Base-by-base conservation (phyloP, 2,329 filamentous ascomycete species). In the Rutstroemia sydowiana region DNA sequence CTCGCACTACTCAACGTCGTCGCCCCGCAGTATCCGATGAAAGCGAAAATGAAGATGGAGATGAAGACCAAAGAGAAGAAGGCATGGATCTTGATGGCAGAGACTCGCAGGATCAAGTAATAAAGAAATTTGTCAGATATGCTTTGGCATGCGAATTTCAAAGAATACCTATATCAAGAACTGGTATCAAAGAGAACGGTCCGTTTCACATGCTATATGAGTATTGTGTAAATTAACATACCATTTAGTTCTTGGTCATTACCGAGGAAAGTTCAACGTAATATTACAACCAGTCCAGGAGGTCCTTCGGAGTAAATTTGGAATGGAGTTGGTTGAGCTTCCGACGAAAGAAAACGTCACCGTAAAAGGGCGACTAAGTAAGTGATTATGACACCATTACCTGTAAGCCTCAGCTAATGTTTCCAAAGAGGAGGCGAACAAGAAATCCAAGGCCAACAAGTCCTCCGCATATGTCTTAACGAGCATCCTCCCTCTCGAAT, bases 271-370 rank as follows among this genome's bases (percentile, higher is more conserved):
- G 32, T 97, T 96, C 67, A 90, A 82, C 65, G 68, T 71, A 11
- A 81, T 96, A 3, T 96, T 95, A 63, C 78, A 79, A 0, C 73
- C 78, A 37, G 88, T 92, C 39, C 92, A 98, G 67, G 69, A 73
- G 31, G 79, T 87, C 59, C 72, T 98, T 34, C 74, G 76, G 44
- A 71, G 72, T 2, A 77, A 84, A 1, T 97, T 95, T 69, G 93
- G 93, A n/a, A 95, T 97, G 90, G 79, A 91, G 66, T 79, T 98
- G 75, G 76, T 81, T 3, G 91, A 96, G 69, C 74, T 97, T 45
- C 90, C 93, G 0, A 74, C 78, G 1, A 80, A 79, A 63, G 92
- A 96, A 63, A 95, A 90, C 68, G 77, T 87, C 45, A 89, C 89
- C 0, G 70, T 95, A 31, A 82, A 82, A 54, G 87, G 95, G 65